Conservation (phyloP, 2,329 filamentous ascomycete genomes). For the Hypoxylon sp. region DNA sequence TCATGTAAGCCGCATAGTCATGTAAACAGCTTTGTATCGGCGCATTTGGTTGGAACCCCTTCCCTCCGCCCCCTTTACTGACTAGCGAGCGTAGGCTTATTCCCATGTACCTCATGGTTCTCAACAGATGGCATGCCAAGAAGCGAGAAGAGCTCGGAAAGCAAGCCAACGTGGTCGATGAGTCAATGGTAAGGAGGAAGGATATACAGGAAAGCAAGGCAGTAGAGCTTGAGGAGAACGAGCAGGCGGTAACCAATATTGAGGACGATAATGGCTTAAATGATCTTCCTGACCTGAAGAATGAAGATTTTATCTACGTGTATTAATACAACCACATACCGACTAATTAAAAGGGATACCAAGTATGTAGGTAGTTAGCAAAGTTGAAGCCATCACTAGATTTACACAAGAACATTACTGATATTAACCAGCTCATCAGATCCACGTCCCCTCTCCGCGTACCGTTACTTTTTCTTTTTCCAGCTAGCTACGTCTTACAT, state of each 20-base stretch:
- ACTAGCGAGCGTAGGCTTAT: slow-evolving; percentile 46
- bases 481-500: no score
- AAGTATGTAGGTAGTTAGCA: background rate
- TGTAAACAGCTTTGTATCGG: background rate
- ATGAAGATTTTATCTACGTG: slow-evolving; percentile 75
- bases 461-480: no score
- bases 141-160: slow-evolving; percentile 66
- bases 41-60: background rate
- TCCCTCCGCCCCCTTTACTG: slow-evolving; percentile 27
- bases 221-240: slow-evolving; percentile 55
- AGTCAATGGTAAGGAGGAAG: slow-evolving; percentile 54
- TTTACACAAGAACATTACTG: no score
- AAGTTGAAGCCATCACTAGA: no score
- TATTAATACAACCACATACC: slow-evolving; percentile 37
- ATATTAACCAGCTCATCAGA: no score
- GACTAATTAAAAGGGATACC: background rate
- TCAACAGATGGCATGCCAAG: slow-evolving; percentile 66
- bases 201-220: slow-evolving; percentile 54
- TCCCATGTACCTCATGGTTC: slow-evolving; percentile 58
- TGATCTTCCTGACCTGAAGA: slow-evolving; percentile 75
- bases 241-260: slow-evolving; percentile 45
- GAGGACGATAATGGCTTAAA: slow-evolving; percentile 65
- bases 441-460: no score
- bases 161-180: slow-evolving; percentile 64
- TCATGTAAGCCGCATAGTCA: background rate